Percentiles rank a stretch among this genome's conserved stretches.
Evolutionary conservation across 805 yeast genomes (phyloP).

Genomic region (Scheffersomyces lignosus): DNA sequence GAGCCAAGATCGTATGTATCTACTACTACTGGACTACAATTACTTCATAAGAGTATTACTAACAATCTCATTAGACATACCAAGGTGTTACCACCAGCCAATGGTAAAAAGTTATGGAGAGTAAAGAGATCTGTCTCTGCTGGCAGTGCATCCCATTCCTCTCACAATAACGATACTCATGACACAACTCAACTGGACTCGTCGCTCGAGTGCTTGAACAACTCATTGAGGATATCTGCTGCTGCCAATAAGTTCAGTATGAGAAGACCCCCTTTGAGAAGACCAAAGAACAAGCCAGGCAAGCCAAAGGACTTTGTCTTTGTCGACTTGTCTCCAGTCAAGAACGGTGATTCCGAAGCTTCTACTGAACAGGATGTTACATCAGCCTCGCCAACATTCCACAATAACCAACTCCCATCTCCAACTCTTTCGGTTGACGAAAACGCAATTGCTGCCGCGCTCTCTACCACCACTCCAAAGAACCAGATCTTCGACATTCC

Average conservation of each 20-base stretch:
- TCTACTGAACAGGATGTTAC: conserved; percentile 5
- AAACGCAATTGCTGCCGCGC: background rate
- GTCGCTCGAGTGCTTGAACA: conserved; percentile 41
- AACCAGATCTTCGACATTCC: conserved; percentile 12
- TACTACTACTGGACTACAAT: too few species aligned
- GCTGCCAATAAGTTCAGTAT: conserved; percentile 34
- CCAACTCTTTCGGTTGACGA: conserved; percentile 13
- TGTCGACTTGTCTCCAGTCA: conserved; percentile 44
- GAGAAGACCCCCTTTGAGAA: conserved; percentile 41
- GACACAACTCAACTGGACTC: conserved; percentile 14
- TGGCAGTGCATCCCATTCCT: conserved; percentile 4
- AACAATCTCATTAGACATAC: conserved; percentile 2
- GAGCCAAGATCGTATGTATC: background rate
- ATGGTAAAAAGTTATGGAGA: conserved; percentile 47
- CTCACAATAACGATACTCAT: conserved; percentile 9
- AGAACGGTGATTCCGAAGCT: conserved; percentile 10
- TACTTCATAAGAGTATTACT: too few species aligned
- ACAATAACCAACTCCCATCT: conserved; percentile 11
- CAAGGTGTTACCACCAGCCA: conserved; percentile 40
- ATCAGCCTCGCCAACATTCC: conserved; percentile 4
- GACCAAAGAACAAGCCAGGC: conserved; percentile 47
- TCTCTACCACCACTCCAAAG: background rate
- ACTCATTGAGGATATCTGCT: conserved; percentile 42
- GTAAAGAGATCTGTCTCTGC: conserved; percentile 30
- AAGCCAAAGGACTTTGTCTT: conserved; percentile 47